These are phyloP conservation scores for Leccinum rimulosum DNA, from an alignment of 768 basidiomycete genomes.

Conservation along the genomic window DNA sequence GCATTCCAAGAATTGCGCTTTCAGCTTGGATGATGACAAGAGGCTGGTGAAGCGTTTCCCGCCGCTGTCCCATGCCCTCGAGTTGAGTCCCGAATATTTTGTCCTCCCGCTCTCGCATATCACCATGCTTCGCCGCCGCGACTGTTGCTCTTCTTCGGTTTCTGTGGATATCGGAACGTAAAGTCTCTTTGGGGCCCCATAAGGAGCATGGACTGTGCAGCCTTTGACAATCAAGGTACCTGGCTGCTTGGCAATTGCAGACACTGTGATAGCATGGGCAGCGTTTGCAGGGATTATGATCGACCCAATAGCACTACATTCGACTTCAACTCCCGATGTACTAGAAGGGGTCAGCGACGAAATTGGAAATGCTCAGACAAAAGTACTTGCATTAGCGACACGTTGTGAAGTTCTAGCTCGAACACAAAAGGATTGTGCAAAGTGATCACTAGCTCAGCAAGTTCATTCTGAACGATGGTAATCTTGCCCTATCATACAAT, in stretches of 20 bases:
- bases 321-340: constrained; percentile 77
- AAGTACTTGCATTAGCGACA: constrained; percentile 69
- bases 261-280: constrained; percentile 67
- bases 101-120: constrained; percentile 66
- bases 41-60: constrained; percentile 39
- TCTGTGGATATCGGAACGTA: constrained; percentile 70
- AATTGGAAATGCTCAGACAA: background rate
- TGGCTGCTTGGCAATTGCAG: constrained; percentile 59
- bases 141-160: constrained; percentile 63
- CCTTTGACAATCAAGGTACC: constrained; percentile 77
- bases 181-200: constrained; percentile 69
- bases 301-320: constrained; percentile 54
- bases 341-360: constrained; percentile 40
- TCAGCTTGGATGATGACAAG: constrained; percentile 25
- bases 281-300: constrained; percentile 73
- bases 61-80: constrained; percentile 57
- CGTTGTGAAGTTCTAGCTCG: constrained; percentile 80
- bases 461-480: constrained; percentile 79
- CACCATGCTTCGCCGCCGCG: constrained; percentile 55
- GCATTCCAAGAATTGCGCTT: constrained; percentile 68
- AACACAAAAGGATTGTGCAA: constrained; percentile 93
- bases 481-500: constrained; percentile 45
- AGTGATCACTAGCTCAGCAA: constrained; percentile 76
- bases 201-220: constrained; percentile 72
- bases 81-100: constrained; percentile 74